Evolutionary conservation across 345 rosid genomes (phyloP).

Genomic region (Euphorbia lathyris): DNA sequence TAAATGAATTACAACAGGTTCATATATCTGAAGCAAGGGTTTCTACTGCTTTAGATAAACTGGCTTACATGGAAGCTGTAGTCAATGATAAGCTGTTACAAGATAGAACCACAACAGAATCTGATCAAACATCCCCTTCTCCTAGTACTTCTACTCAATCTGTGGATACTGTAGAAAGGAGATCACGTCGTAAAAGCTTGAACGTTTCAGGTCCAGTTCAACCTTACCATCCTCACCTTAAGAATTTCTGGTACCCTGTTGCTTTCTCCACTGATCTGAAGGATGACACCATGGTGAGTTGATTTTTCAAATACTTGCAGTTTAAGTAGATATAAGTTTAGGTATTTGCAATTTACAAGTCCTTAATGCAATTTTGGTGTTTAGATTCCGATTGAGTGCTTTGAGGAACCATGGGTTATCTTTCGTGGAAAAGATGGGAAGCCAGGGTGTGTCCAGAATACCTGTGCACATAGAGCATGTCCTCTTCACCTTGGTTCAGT

Average conservation of each 20-base stretch:
- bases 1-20: constrained; percentile 51
- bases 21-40: constrained; percentile 98
- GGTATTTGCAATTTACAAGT: background rate
- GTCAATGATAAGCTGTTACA: constrained; percentile 77
- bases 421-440: constrained; percentile 90
- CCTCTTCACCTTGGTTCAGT: constrained; percentile 96
- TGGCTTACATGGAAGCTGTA: constrained; percentile 90
- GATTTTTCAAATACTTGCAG: background rate
- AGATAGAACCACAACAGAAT: constrained; percentile 45
- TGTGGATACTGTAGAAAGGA: constrained; percentile 37
- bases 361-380: constrained; percentile 13
- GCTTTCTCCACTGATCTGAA: constrained; percentile 82
- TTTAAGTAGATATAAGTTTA: background rate
- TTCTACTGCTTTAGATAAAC: constrained; percentile 79
- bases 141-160: constrained; percentile 46
- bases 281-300: constrained; percentile 82
- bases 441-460: constrained; percentile 90
- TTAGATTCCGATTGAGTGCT: constrained; percentile 92
- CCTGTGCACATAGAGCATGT: constrained; percentile 97
- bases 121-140: constrained; percentile 44
- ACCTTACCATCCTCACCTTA: constrained; percentile 62
- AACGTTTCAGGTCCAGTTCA: constrained; percentile 91
- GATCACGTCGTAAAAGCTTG: constrained; percentile 58
- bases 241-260: constrained; percentile 95
- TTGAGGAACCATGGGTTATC: constrained; percentile 93